Percentiles rank a stretch among this genome's conserved stretches.
Conservation (phyloP, 106 monocot species). For the Cymbidium sinense region DNA sequence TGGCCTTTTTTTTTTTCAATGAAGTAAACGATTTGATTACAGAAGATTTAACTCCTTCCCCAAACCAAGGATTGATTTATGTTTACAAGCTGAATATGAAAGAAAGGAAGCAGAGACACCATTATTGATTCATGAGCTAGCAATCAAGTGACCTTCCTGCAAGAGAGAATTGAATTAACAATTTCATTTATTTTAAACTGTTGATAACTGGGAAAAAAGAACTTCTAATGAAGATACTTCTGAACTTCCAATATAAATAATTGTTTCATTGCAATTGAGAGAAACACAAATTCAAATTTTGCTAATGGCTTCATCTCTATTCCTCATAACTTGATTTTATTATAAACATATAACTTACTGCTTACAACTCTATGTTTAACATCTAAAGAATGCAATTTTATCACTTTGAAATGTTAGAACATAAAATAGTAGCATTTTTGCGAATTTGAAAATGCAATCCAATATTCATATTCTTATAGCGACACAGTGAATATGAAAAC, state of each 20-base stretch:
- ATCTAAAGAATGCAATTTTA: too few species aligned
- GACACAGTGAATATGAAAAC: too few species aligned
- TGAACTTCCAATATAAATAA: background rate
- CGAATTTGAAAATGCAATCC: too few species aligned
- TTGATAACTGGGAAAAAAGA: constrained; percentile 4
- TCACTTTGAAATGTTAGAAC: too few species aligned
- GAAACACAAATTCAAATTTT: background rate
- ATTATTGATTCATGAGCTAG: background rate
- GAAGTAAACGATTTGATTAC: background rate
- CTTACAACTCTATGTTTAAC: too few species aligned
- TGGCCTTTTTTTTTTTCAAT: constrained; percentile 13
- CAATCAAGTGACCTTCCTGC: background rate
- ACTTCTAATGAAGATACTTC: background rate
- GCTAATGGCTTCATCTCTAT: background rate
- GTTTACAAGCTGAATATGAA: too few species aligned
- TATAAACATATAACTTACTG: too few species aligned
- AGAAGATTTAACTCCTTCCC: background rate
- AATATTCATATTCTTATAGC: too few species aligned
- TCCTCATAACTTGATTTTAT: too few species aligned
- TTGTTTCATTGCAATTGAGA: background rate
- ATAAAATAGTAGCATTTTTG: too few species aligned
- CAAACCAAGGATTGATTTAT: background rate
- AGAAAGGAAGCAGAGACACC: too few species aligned
- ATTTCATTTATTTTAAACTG: too few species aligned
- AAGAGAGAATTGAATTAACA: background rate